Evolutionary conservation across 1,284 basidiomycete species (phyloP), one percentile per base, ranked within the genome.

Genomic region (Boletus smithii): DNA sequence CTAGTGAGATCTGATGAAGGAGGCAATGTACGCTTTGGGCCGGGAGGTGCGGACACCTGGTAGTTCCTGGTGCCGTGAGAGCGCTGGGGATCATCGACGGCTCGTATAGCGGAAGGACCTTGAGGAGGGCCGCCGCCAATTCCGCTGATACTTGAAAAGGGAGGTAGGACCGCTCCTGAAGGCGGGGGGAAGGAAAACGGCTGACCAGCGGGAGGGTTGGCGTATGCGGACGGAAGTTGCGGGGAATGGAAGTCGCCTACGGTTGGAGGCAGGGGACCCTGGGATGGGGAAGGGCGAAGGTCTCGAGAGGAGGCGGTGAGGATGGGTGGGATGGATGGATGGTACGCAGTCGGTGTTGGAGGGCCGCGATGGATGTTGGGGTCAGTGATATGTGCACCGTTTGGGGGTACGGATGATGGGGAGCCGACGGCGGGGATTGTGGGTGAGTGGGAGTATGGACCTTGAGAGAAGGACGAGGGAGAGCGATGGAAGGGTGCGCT

Each of bases 1-100:
- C 85, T 88, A 5, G 83, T 81, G 45, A 80, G 77, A 57, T 78
- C 81, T 1, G 85, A 84, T 8, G 80, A n/a, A n/a, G n/a, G 75
- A 3, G 79, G 76, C 38, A 79, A 76, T 22, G 76, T 71, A 50
- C 86, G 74, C 67, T 86, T 88, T 46, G 75, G 68, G 32, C 73
- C 72, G 38, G 73, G 58, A 43, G 66, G 62, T 3, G 50, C 47
- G n/a, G 65, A 56, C 46, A 59, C 45, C 49, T 67, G 59, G 59
- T 71, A 69, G 53, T 70, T 71, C 60, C 73, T 69, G 46, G 66
- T 53, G 39, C 57, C 52, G 44, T 71, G 67, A 35, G 63, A 46
- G 46, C 70, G 67, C 32, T 73, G 70, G 14, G 67, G 59, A 51
- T 56, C 60, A 45, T 82, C 80, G 31, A 60, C 57, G 44, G 81